Base-by-base conservation (phyloP, 1,139 yeast genomes). In the Geotrichum macrosporum region DNA sequence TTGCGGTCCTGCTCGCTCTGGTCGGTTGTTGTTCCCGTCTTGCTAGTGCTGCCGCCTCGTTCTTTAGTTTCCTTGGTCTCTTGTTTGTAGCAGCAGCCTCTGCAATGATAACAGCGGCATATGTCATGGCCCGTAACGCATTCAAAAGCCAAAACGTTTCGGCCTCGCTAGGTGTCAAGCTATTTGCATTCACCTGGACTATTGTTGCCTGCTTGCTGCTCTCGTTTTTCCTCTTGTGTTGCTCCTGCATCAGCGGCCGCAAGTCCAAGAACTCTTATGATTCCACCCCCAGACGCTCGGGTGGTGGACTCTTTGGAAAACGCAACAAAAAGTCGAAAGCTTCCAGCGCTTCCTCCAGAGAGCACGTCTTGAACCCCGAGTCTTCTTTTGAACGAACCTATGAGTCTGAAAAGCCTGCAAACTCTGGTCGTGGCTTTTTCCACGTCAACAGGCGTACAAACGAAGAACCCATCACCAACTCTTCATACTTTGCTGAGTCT, bases 171-270 rank as follows among this genome's bases (percentile, higher is more conserved):
- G 88, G 88, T 32, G 72, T 71, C 32, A 75, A 76, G 53, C 67
- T 78, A 64, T 71, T 81, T 62, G 87, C 78, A 13, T 76, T 81
- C 52, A 64, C 78, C 44, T 83, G 92, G 92, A 72, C 84, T 16
- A 66, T 77, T 1, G 76, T 73, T 2, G 76, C 74, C 46, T 64
- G 76, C 56, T 61, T 76, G 44, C 52, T 76, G 30, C 48, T 77
- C 26, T 52, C 65, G 39, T 52, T 60, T 47, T 29, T 68, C 40
- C 53, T 66, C 46, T 60, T 61, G 54, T 59, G 64, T 60, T 51
- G 60, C 52, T 57, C 60, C 16, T 58, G 66, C 51, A 57, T 63
- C 50, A 42, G 37, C 47, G 48, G 53, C 31, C 50, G 42, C 30
- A 13, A 15, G 29, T n/a, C n/a, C n/a, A n/a, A n/a, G n/a, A n/a